Evolutionary conservation across 345 rosid species (phyloP).

Genomic region (Acer yangbiense): DNA sequence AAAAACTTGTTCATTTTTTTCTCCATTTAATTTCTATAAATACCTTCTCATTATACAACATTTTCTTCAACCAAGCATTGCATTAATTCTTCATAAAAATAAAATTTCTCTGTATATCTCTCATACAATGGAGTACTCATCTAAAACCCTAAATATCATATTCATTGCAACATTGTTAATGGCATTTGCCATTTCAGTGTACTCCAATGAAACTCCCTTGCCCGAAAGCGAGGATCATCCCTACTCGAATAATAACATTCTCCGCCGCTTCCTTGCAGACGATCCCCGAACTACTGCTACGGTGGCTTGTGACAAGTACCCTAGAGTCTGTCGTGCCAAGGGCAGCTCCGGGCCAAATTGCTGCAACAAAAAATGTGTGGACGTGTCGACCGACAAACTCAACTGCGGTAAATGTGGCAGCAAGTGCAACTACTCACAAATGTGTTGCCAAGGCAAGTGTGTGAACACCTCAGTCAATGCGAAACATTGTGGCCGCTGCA

Average conservation of each 20-base stretch:
- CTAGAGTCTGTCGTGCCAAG: constrained; percentile 20
- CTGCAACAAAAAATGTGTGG: constrained; percentile 29
- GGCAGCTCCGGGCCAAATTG: constrained; percentile 30
- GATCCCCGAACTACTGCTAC: constrained; percentile 1
- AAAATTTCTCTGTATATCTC: not conserved
- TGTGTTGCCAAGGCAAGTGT: constrained; percentile 32
- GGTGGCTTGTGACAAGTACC: constrained; percentile 25
- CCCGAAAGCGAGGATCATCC: not conserved
- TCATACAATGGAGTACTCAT: not conserved
- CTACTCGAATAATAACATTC: not conserved
- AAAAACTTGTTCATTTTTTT: not conserved
- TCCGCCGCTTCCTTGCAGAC: constrained; percentile 18
- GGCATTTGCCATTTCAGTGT: not conserved
- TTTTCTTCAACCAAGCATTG: not conserved
- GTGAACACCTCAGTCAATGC: constrained; percentile 22
- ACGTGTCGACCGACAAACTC: constrained; percentile 16
- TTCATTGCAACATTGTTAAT: not conserved
- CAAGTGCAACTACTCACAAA: constrained; percentile 30
- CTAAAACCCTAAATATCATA: not conserved
- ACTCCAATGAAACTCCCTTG: not conserved
- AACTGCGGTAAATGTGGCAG: constrained; percentile 41
- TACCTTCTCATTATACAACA: not conserved
- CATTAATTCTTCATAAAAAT: not conserved
- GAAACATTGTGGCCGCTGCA: constrained; percentile 38
- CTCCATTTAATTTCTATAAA: not conserved